These are phyloP conservation scores for Lodderomyces elongisporus DNA, from an alignment of 1,139 yeast species.

Conservation along the genomic window DNA sequence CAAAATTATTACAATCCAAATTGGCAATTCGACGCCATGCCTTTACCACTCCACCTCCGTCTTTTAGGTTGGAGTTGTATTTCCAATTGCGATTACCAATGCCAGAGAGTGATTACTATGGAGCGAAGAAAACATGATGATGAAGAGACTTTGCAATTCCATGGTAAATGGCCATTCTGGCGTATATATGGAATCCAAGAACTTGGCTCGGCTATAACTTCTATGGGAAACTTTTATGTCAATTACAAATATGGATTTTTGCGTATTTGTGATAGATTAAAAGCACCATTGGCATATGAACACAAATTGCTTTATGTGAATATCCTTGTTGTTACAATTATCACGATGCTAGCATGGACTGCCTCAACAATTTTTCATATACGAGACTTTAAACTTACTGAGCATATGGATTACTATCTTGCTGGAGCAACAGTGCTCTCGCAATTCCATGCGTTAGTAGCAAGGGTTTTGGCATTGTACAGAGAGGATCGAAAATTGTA, in stretches of 20 bases:
- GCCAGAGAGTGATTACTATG: conserved; percentile 70
- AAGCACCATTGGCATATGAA: conserved; percentile 9
- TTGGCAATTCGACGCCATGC: conserved; percentile 31
- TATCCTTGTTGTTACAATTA: conserved; percentile 37
- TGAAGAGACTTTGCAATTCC: conserved; percentile 71
- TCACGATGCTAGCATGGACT: conserved; percentile 85
- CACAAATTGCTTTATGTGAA: conserved; percentile 33
- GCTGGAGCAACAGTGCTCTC: conserved; percentile 85
- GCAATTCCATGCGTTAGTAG: conserved; percentile 66
- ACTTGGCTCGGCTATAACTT: conserved; percentile 73
- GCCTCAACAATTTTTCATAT: conserved; percentile 82
- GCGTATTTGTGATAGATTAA: conserved; percentile 22
- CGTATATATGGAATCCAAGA: conserved; percentile 80
- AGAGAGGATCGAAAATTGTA: conserved; percentile 23
- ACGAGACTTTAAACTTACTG: conserved; percentile 77
- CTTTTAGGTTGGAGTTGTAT: conserved; percentile 72
- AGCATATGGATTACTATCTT: conserved; percentile 82
- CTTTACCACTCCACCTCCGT: conserved; percentile 40
- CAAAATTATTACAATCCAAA: conserved; percentile 27
- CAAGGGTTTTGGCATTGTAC: conserved; percentile 57
- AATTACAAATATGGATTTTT: conserved; percentile 54
- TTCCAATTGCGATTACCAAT: conserved; percentile 85
- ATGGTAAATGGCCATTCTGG: conserved; percentile 95
- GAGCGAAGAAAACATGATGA: conserved; percentile 38
- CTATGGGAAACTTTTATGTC: conserved; percentile 73